A percentile compares a stretch with the other conserved stretches of the same genome.
Evolutionary conservation across 768 basidiomycete genomes (phyloP).

Genomic region (Dentipellis fragilis): DNA sequence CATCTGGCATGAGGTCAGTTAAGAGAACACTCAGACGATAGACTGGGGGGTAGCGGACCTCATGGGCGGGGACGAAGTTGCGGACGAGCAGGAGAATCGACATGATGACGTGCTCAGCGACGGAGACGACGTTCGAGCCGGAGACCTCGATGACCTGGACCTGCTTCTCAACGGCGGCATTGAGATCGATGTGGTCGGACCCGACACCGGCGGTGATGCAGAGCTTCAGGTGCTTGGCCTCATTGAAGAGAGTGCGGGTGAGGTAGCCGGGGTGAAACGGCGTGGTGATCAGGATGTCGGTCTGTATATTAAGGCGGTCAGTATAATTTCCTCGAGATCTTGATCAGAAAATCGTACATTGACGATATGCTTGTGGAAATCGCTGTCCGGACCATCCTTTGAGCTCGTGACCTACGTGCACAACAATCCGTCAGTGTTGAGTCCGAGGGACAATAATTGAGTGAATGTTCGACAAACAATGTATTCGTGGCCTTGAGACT

Average conservation of each 20-base stretch:
- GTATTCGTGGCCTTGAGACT: slow-evolving; percentile 29
- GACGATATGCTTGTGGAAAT: slow-evolving; percentile 48
- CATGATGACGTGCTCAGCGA: slow-evolving; percentile 35
- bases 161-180: slow-evolving; percentile 65
- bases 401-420: slow-evolving; percentile 54
- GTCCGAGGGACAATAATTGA: neutral
- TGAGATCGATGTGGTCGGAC: slow-evolving; percentile 77
- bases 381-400: slow-evolving; percentile 65
- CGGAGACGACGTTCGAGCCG: slow-evolving; percentile 34
- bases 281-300: slow-evolving; percentile 17
- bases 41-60: slow-evolving; percentile 28
- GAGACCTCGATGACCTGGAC: slow-evolving; percentile 67
- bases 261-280: slow-evolving; percentile 23
- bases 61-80: slow-evolving; percentile 31
- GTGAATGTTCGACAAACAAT: slow-evolving; percentile 36
- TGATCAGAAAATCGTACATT: slow-evolving; percentile 42
- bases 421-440: neutral
- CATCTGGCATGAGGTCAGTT: slow-evolving; percentile 19
- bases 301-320: slow-evolving; percentile 1
- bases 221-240: slow-evolving; percentile 77
- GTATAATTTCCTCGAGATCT: neutral
- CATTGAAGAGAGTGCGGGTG: slow-evolving; percentile 13
- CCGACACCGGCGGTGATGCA: slow-evolving; percentile 82
- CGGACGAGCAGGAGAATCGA: slow-evolving; percentile 34
- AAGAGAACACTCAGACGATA: neutral